Evolutionary conservation across 2,329 filamentous ascomycete species (phyloP), one percentile per base, ranked within the genome.

Genomic region (Neofusicoccum parvum): DNA sequence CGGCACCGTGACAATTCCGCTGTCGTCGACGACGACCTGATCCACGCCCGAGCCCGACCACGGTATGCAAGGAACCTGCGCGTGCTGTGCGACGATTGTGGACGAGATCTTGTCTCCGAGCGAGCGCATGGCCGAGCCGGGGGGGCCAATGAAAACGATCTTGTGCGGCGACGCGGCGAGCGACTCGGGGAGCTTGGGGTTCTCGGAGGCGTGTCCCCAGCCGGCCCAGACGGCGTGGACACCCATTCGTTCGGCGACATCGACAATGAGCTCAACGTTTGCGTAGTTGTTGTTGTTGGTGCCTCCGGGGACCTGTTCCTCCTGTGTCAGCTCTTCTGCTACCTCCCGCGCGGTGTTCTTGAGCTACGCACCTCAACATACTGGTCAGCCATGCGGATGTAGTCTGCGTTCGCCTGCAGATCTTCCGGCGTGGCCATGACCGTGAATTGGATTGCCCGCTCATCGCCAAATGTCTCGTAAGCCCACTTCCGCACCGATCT

Each of bases 271-370:
- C 83, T 99, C 95, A 67, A 99, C 95, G 79, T 99, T 99, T 82
- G 95, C 95, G 81, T 99, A 99, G 82, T 99, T 99, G 89, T 99
- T 97, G 87, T 99, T 99, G 85, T 99, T 99, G 68, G 95, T 99
- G 76, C 95, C 95, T 76, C 95, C 95, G 39, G 95, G 95, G 68
- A 99, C 94, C 85, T 86, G 73, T 68, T 69, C 32, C n/a, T 45
- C 60, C 65, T 74, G 65, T 77, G 65, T 60, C 27, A 53, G 46
- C 17, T 23, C 34, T 39, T n/a, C 11, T 14, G 72, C 70, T 54
- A 51, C 34, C 51, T 45, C 49, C 32, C 36, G 63, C n/a, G 11
- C 65, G 36, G 36, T 34, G 48, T 27, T 36, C n/a, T 7, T 12
- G n/a, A 41, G 27, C 36, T 12, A 72, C 81, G 62, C 78, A 87